These are phyloP conservation scores for Dillenia turbinata DNA, from an alignment of 164 flowering plant genomes.

Conservation along the genomic window DNA sequence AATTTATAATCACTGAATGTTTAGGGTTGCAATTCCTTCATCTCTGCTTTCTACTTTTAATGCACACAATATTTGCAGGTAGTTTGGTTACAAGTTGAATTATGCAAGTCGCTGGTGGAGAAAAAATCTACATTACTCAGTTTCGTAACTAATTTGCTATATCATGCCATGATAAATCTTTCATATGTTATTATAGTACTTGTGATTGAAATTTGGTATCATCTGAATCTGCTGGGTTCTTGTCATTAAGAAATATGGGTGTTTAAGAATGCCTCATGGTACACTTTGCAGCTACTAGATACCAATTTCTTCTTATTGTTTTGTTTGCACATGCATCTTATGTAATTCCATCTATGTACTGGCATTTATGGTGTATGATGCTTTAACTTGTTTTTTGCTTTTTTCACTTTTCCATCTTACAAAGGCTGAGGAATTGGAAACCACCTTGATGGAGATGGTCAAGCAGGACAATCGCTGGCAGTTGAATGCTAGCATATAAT, in stretches of 20 bases:
- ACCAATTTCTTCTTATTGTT: not conserved
- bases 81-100: constrained; percentile 57
- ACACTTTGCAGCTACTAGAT: no score
- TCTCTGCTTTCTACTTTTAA: no score
- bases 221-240: no score
- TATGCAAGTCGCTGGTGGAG: constrained; percentile 61
- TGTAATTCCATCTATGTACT: not conserved
- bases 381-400: not conserved
- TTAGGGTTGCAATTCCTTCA: no score
- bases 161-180: no score
- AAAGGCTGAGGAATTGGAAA: constrained; percentile 75
- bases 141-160: constrained; percentile 13
- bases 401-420: not conserved
- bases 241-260: no score
- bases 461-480: constrained; percentile 68
- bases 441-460: constrained; percentile 80
- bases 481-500: constrained; percentile 57
- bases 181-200: no score
- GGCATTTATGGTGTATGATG: not conserved
- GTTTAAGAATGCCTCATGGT: no score
- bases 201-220: no score
- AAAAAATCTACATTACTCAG: constrained; percentile 63
- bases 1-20: no score
- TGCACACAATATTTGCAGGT: constrained; percentile 30
- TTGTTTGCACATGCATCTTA: not conserved